These are phyloP conservation scores for Akanthomyces uredinophilus DNA, from an alignment of 2,329 filamentous ascomycete genomes.

Conservation along the genomic window DNA sequence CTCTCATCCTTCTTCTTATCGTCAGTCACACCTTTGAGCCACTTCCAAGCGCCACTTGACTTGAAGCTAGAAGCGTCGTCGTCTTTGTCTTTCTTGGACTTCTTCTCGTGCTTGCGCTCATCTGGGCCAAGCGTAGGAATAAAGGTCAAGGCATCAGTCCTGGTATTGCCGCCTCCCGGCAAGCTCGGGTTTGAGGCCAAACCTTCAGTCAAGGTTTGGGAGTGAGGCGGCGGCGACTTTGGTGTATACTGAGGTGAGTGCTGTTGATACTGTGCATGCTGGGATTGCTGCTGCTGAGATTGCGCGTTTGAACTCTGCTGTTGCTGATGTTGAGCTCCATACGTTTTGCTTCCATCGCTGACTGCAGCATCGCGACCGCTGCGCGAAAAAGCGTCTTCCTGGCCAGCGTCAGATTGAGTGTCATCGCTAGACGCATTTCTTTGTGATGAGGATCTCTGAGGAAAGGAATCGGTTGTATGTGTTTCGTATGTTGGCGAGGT, in stretches of 20 bases:
- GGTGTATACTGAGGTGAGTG: conserved; percentile 22
- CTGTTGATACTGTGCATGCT: conserved; percentile 17
- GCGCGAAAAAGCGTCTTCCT: conserved; percentile 18
- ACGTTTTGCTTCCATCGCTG: conserved; percentile 12
- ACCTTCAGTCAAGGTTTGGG: conserved; percentile 24
- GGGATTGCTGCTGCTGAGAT: conserved; percentile 21
- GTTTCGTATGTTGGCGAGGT: conserved; percentile 33
- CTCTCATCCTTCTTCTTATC: conserved; percentile 56
- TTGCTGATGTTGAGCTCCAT: conserved; percentile 22
- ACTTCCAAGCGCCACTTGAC: conserved; percentile 64
- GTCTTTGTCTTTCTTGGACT: conserved; percentile 67
- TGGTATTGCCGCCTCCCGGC: conserved; percentile 59
- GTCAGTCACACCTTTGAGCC: conserved; percentile 74
- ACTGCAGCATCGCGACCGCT: background rate
- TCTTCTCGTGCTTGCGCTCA: conserved; percentile 70
- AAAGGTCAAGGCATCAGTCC: conserved; percentile 73
- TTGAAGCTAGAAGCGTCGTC: conserved; percentile 61
- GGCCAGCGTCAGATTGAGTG: conserved; percentile 38
- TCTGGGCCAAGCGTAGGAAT: conserved; percentile 68
- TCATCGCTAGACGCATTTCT: conserved; percentile 30
- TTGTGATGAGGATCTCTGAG: conserved; percentile 53
- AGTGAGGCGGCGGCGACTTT: conserved; percentile 19
- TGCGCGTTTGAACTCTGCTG: background rate
- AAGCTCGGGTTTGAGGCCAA: conserved; percentile 47
- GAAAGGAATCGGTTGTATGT: conserved; percentile 33